These are phyloP conservation scores for Hapsidospora chrysogenum DNA, from an alignment of 495 filamentous ascomycete species.

Conservation along the genomic window DNA sequence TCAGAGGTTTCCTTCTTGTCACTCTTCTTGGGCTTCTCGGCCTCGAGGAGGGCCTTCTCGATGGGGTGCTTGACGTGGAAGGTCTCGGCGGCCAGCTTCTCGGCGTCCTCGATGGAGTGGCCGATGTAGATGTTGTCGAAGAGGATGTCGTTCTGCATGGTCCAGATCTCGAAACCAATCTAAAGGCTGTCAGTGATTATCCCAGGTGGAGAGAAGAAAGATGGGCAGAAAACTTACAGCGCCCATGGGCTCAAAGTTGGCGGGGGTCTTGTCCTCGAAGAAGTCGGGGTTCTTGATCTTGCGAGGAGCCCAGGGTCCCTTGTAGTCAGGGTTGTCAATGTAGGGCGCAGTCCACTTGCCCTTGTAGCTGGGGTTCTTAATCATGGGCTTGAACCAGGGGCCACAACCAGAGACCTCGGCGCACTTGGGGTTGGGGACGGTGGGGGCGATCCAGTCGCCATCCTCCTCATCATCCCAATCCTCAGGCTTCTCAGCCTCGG, in stretches of 20 bases:
- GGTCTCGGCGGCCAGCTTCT: constrained; percentile 77
- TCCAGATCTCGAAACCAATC: constrained; percentile 99
- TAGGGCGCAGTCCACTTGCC: constrained; percentile 91
- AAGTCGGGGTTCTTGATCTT: constrained; percentile 96
- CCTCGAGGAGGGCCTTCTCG: constrained; percentile 72
- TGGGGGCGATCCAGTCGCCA: constrained; percentile 95
- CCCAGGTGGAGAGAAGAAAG: no score
- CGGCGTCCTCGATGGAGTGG: constrained; percentile 88
- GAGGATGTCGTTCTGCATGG: constrained; percentile 96
- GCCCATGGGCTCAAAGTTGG: constrained; percentile 96
- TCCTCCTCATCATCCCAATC: constrained; percentile 99
- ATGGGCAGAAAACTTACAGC: constrained; percentile 45
- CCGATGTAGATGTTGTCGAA: constrained; percentile 99
- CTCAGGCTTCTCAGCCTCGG: constrained; percentile 95
- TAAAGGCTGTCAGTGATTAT: constrained; percentile 12
- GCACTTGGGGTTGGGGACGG: constrained; percentile 90
- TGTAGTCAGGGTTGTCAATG: constrained; percentile 98
- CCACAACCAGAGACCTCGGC: constrained; percentile 87
- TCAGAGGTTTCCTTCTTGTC: constrained; percentile 51
- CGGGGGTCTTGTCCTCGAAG: constrained; percentile 93
- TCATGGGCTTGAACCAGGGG: constrained; percentile 80
- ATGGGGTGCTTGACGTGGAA: constrained; percentile 82
- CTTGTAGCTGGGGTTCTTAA: constrained; percentile 95
- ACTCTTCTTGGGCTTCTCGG: constrained; percentile 61
- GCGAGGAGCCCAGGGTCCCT: constrained; percentile 83